These are phyloP conservation scores for Penicillium hordei DNA, from an alignment of 2,329 filamentous ascomycete species.

Conservation along the genomic window DNA sequence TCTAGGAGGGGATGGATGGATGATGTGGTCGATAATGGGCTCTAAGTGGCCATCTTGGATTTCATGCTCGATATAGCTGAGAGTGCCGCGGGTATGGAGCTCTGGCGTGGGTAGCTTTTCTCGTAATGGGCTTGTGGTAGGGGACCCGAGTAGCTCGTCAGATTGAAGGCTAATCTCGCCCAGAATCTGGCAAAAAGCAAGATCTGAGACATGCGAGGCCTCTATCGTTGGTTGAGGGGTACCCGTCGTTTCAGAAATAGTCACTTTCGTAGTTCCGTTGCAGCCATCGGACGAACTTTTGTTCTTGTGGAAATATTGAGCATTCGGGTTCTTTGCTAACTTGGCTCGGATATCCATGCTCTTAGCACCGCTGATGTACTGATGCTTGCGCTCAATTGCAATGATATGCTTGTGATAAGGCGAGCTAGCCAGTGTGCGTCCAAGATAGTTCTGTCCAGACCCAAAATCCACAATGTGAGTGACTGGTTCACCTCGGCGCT, in stretches of 20 bases:
- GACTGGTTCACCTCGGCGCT: conserved; percentile 52
- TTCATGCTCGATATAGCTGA: conserved; percentile 46
- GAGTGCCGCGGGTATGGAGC: conserved; percentile 27
- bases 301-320: conserved; percentile 75
- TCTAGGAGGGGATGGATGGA: conserved; percentile 18
- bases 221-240: conserved; percentile 6
- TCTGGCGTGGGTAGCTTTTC: conserved; percentile 17
- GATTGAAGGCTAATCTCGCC: conserved; percentile 36
- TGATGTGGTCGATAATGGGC: conserved; percentile 34
- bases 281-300: conserved; percentile 51
- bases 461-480: conserved; percentile 95
- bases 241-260: conserved; percentile 9
- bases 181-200: conserved; percentile 34
- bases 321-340: conserved; percentile 69
- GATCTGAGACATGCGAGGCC: conserved; percentile 12
- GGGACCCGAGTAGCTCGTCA: conserved; percentile 23
- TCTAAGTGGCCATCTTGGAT: conserved; percentile 44
- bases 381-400: conserved; percentile 82
- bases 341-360: conserved; percentile 79
- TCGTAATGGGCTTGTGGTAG: not conserved
- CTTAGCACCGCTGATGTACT: conserved; percentile 83
- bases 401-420: conserved; percentile 86
- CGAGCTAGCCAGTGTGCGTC: conserved; percentile 76
- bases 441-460: conserved; percentile 94
- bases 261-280: conserved; percentile 10